A percentile compares a stretch with the other conserved stretches of the same genome.
Evolutionary conservation across 805 yeast genomes (phyloP).

Genomic region (Wickerhamiella siamensis): DNA sequence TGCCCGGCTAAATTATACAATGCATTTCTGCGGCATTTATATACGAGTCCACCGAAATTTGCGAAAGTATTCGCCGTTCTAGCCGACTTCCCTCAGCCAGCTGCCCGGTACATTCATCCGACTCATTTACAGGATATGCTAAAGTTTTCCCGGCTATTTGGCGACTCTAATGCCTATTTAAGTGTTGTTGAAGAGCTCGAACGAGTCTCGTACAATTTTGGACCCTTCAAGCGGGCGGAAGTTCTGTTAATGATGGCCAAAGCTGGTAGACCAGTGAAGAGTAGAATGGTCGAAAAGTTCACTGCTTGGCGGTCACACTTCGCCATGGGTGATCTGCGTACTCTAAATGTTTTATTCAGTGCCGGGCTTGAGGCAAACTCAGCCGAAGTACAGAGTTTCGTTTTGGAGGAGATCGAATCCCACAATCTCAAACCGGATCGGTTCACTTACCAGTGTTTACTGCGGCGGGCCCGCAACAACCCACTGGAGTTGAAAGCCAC

Average conservation of each 20-base stretch:
- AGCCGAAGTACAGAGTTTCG: conserved; percentile 10
- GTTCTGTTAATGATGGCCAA: conserved; percentile 14
- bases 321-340: conserved; percentile 10
- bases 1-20: conserved; percentile 1
- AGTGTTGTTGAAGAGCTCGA: conserved; percentile 17
- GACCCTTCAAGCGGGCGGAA: conserved; percentile 21
- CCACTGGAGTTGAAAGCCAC: conserved; percentile 10
- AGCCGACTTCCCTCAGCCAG: conserved; percentile 23
- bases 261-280: neutral
- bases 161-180: conserved; percentile 9
- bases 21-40: conserved; percentile 5
- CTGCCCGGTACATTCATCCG: conserved; percentile 21
- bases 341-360: conserved; percentile 22
- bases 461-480: conserved; percentile 12
- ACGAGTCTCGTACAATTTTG: conserved; percentile 21
- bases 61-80: conserved; percentile 7
- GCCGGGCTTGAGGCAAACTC: conserved; percentile 16
- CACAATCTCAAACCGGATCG: conserved; percentile 21
- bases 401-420: conserved; percentile 14
- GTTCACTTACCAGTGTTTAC: conserved; percentile 19
- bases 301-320: conserved; percentile 9
- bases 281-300: conserved; percentile 7
- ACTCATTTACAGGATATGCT: conserved; percentile 25
- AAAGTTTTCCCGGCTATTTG: conserved; percentile 9
- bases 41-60: neutral